Evolutionary conservation across 75 land plant species (phyloP), one percentile per base, ranked within the genome.

Genomic region (Sequoiadendron giganteum): DNA sequence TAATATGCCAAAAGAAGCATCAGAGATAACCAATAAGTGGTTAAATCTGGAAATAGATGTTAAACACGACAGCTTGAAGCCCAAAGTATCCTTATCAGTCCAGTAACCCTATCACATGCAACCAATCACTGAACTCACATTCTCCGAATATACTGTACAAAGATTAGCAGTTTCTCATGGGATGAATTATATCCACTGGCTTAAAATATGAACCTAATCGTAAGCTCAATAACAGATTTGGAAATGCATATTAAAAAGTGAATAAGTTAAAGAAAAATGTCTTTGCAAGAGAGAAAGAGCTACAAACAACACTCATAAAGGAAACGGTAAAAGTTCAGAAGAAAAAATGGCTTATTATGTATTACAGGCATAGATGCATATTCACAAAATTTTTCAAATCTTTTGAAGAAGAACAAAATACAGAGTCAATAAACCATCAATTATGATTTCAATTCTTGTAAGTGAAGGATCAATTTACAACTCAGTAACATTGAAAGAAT

Each of bases 401-500:
- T n/a, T 47, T 45, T 82, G 42, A 82, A 45, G 54, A 47, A n/a
- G 15, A 47, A n/a, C 10, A 47, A 82, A 81, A 82, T 40, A 21
- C 52, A 82, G 52, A 28, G 30, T 45, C n/a, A 45, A n/a, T 5
- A 8, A n/a, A 82, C 0, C 14, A 82, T 45, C 3, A 79, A 42
- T 43, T 79, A 79, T 82, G 13, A 45, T 82, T 25, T 82, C 84
- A 82, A 82, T 47, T 82, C 30, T 47, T 82, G 77, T 11, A 11
- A 82, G 30, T 5, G n/a, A 39, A 82, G 32, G 14, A 47, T 82
- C 52, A 18, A 28, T 47, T 82, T n/a, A 47, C 83, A 82, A 82
- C 49, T 47, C 84, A 19, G 43, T 47, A 82, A 82, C 52, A 47
- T 28, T 82, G 28, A 47, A 82, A 82, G 84, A 81, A 81, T 82